A percentile compares a stretch with the other conserved stretches of the same genome.
Conservation (phyloP, 2,329 filamentous ascomycete species). For the Pestalotiopsis sp. region DNA sequence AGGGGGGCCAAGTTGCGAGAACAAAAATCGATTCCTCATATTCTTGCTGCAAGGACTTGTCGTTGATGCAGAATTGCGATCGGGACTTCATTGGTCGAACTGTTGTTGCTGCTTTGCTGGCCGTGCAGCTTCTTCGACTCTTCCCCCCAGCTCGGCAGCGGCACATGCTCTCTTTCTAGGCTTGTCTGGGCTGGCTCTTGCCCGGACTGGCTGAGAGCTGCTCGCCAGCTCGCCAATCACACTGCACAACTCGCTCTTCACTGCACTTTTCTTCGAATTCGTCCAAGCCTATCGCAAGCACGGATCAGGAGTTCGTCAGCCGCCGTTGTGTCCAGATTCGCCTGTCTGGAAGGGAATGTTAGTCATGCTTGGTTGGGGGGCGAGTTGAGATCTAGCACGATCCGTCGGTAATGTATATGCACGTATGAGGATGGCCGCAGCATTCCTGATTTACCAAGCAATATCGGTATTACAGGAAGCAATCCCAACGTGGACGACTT, state of each 20-base stretch:
- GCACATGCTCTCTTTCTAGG: conserved; percentile 20
- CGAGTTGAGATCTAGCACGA: conserved; percentile 9
- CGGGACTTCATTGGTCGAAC: conserved; percentile 24
- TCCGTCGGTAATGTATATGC: background rate
- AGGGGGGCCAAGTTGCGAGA: background rate
- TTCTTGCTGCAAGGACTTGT: conserved; percentile 12
- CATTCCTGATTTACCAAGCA: background rate
- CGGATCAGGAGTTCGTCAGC: conserved; percentile 34
- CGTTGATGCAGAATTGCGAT: conserved; percentile 16
- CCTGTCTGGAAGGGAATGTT: conserved; percentile 23
- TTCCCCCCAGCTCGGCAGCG: conserved; percentile 18
- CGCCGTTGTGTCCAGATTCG: conserved; percentile 22
- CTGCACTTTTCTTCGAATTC: conserved; percentile 21
- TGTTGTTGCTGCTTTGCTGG: conserved; percentile 22
- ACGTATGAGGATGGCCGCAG: background rate
- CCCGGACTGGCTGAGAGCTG: conserved; percentile 25
- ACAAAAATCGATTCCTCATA: background rate
- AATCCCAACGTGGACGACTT: background rate
- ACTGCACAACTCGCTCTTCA: conserved; percentile 18
- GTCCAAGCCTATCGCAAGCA: conserved; percentile 25
- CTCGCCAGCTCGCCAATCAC: conserved; percentile 32
- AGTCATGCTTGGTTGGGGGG: conserved; percentile 11
- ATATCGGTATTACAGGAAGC: conserved; percentile 5
- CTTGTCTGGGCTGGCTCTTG: conserved; percentile 8
- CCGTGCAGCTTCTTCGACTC: conserved; percentile 22